A percentile compares a stretch with the other conserved stretches of the same genome.
Evolutionary conservation across 2,329 filamentous ascomycete species (phyloP).

Genomic region (Penicillium sp.): DNA sequence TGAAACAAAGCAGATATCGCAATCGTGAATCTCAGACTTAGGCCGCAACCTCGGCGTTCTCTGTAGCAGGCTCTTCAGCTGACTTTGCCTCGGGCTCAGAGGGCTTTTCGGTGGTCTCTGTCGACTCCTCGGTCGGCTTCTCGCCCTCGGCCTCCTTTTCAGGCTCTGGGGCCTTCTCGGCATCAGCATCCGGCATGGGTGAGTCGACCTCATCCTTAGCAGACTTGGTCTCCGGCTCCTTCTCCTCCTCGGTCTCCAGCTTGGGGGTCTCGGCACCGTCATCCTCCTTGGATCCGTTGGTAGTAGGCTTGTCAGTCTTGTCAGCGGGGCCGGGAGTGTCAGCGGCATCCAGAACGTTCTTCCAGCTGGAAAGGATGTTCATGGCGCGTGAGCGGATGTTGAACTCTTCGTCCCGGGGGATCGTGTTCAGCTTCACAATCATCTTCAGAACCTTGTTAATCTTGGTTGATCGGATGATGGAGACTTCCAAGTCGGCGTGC

Average conservation of each 20-base stretch:
- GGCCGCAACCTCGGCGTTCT: conserved; percentile 29
- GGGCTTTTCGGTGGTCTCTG: conserved; percentile 24
- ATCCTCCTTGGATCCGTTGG: conserved; percentile 46
- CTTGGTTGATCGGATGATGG: conserved; percentile 88
- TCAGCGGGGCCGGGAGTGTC: conserved; percentile 51
- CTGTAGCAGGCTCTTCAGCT: conserved; percentile 14
- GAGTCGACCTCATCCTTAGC: conserved; percentile 39
- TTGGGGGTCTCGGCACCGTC: conserved; percentile 34
- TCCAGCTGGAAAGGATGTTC: conserved; percentile 84
- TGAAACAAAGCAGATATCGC: conserved; percentile 4
- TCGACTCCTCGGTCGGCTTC: background rate
- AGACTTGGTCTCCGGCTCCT: conserved; percentile 34
- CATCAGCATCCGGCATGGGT: conserved; percentile 41
- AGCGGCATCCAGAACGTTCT: conserved; percentile 68
- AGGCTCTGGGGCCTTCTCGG: conserved; percentile 31
- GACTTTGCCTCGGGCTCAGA: conserved; percentile 31
- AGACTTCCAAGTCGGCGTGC: conserved; percentile 77
- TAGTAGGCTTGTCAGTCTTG: conserved; percentile 47
- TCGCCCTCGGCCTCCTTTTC: conserved; percentile 41
- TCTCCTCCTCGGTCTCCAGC: conserved; percentile 35
- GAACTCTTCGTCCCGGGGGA: conserved; percentile 86
- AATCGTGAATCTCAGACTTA: conserved; percentile 17
- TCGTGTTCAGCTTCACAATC: conserved; percentile 81
- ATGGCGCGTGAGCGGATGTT: conserved; percentile 84
- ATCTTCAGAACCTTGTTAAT: conserved; percentile 98